Percentiles rank a stretch among this genome's conserved stretches.
These are phyloP conservation scores for Colletotrichum sp. DNA, from an alignment of 2,329 filamentous ascomycete species.

Conservation along the genomic window DNA sequence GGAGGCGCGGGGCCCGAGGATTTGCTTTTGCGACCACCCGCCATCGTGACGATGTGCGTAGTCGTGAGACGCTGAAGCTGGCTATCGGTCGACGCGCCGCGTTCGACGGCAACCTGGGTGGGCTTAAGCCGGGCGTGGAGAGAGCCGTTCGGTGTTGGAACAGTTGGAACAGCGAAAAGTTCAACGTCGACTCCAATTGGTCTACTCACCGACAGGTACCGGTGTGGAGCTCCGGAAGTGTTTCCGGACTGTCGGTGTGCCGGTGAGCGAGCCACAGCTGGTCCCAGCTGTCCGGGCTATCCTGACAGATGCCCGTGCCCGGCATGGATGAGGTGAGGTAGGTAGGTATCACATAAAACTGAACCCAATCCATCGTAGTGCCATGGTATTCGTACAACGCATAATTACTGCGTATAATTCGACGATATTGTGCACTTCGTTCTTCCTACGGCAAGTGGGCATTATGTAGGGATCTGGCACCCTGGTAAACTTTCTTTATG, in stretches of 20 bases:
- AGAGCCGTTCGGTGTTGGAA: background rate
- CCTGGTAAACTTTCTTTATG: background rate
- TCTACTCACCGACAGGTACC: background rate
- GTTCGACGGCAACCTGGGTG: background rate
- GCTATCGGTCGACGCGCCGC: background rate
- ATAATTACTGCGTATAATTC: background rate
- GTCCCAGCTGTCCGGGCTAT: background rate
- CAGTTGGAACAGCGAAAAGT: background rate
- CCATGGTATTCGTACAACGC: background rate
- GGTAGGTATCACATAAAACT: background rate
- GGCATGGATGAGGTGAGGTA: too few species aligned
- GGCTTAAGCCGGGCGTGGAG: background rate
- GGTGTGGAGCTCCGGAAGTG: background rate
- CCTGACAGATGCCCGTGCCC: background rate
- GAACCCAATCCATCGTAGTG: background rate
- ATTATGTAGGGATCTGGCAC: background rate
- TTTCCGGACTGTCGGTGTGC: background rate
- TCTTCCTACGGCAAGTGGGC: background rate
- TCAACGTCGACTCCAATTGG: background rate
- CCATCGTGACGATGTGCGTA: constrained; percentile 34
- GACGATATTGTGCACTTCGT: background rate
- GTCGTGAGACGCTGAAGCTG: background rate
- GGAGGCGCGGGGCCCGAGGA: constrained; percentile 57
- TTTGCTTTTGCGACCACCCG: constrained; percentile 58
- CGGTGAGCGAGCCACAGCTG: background rate